Conservation (phyloP, 345 rosid species). For the Nephelium lappaceum region DNA sequence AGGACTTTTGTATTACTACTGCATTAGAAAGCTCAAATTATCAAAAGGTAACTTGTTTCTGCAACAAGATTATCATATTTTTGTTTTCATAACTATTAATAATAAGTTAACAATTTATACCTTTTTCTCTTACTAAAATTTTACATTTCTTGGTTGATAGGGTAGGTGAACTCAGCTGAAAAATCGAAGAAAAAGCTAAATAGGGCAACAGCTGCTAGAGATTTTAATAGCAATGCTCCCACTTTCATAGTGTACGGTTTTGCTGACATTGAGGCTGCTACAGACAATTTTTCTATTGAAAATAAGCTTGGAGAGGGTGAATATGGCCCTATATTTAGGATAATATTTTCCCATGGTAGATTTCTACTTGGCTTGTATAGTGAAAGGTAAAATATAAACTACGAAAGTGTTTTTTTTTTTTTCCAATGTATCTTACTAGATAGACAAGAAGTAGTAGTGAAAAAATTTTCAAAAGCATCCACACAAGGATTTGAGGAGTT, state of each 20-base stretch:
- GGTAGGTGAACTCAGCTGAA: neutral
- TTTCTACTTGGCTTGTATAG: neutral
- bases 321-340: conserved; percentile 52
- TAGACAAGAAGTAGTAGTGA: conserved; percentile 44
- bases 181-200: neutral
- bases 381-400: neutral
- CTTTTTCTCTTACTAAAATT: too few relatives aligned
- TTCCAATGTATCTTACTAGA: conserved; percentile 30
- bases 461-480: conserved; percentile 45
- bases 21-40: conserved; percentile 19
- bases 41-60: conserved; percentile 25
- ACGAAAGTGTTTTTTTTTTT: neutral
- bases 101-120: too few relatives aligned
- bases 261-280: conserved; percentile 34
- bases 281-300: conserved; percentile 32
- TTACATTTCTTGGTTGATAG: neutral
- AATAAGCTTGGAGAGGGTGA: conserved; percentile 53
- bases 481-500: conserved; percentile 47
- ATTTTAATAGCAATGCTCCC: conserved; percentile 3
- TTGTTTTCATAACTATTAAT: neutral
- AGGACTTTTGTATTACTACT: conserved; percentile 10
- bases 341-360: neutral
- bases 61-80: neutral
- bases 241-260: conserved; percentile 28
- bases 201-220: neutral